Conservation (phyloP, 2,329 filamentous ascomycete species). For the Camillea tinctor region DNA sequence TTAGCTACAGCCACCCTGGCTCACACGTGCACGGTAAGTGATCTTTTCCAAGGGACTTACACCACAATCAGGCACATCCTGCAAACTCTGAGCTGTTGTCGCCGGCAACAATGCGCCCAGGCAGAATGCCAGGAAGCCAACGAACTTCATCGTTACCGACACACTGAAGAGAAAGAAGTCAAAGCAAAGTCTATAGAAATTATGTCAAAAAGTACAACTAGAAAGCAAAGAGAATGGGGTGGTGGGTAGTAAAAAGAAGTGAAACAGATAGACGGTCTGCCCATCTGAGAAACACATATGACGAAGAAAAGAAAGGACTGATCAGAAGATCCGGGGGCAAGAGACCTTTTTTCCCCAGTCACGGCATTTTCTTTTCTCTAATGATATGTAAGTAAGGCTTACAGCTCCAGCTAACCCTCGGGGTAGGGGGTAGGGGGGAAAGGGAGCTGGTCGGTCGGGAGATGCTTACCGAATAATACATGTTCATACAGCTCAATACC, state of each 20-base stretch:
- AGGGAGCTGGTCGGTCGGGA: no score
- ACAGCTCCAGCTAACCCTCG: background rate
- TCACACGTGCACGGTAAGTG: no score
- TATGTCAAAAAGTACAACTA: no score
- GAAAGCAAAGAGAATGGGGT: background rate
- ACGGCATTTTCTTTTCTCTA: background rate
- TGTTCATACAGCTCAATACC: background rate
- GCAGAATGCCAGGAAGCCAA: constrained; percentile 17
- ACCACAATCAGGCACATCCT: constrained; percentile 19
- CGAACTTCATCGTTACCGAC: constrained; percentile 13
- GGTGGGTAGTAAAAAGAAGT: background rate
- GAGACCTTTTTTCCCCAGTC: background rate
- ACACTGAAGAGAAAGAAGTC: constrained; percentile 3
- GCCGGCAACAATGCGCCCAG: constrained; percentile 16
- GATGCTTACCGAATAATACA: background rate
- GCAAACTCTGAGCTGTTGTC: constrained; percentile 17
- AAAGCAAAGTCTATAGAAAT: background rate
- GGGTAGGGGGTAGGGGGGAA: no score
- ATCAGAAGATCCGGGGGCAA: background rate
- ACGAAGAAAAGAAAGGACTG: background rate
- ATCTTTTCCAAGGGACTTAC: constrained; percentile 13
- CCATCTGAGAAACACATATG: background rate
- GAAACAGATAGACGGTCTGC: no score
- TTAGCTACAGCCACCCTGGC: background rate
- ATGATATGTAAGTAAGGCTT: background rate